A percentile compares a stretch with the other conserved stretches of the same genome.
These are phyloP conservation scores for Penicillium sp. DNA, from an alignment of 2,329 filamentous ascomycete genomes.

Conservation along the genomic window DNA sequence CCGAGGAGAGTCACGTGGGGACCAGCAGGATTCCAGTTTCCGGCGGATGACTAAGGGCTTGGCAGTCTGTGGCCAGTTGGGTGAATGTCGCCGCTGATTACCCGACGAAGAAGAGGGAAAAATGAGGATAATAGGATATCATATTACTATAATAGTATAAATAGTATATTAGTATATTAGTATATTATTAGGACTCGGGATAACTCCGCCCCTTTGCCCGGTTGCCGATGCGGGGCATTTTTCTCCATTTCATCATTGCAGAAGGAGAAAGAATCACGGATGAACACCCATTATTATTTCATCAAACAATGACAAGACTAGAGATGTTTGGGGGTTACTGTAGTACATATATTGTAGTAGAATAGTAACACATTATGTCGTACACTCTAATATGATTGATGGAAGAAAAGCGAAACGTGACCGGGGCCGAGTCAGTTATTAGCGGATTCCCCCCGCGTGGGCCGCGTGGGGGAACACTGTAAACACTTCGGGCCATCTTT, in stretches of 20 bases:
- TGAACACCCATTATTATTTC: background rate
- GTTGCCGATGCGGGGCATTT: constrained; percentile 7
- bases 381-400: constrained; percentile 28
- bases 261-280: background rate
- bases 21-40: constrained; percentile 24
- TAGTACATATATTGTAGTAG: background rate
- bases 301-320: background rate
- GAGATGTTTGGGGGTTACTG: background rate
- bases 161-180: no score
- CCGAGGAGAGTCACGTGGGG: background rate
- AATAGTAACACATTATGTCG: no score
- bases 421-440: constrained; percentile 5
- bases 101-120: background rate
- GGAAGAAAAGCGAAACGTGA: constrained; percentile 21
- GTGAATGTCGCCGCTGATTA: constrained; percentile 3
- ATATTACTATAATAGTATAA: no score
- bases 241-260: background rate
- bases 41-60: constrained; percentile 9
- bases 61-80: background rate
- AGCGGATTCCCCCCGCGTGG: constrained; percentile 14
- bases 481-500: constrained; percentile 12
- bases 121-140: no score
- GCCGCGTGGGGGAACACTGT: constrained; percentile 19
- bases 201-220: background rate
- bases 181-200: no score